These are phyloP conservation scores for Colletotrichum cuscutae DNA, from an alignment of 2,329 filamentous ascomycete genomes.

Conservation along the genomic window DNA sequence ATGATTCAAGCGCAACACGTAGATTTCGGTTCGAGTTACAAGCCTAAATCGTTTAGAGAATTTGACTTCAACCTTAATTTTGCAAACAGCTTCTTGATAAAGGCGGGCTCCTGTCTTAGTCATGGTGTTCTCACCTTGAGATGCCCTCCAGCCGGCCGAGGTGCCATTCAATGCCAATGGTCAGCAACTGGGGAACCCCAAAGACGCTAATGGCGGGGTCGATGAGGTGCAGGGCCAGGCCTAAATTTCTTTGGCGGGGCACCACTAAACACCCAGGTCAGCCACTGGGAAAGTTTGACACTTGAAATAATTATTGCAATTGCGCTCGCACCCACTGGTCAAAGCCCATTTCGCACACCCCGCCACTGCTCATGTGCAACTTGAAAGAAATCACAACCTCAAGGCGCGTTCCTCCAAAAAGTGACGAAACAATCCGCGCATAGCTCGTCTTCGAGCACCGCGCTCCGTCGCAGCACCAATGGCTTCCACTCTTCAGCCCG, in stretches of 20 bases:
- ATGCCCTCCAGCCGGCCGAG: no score
- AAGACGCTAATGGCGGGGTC: slow-evolving; percentile 34
- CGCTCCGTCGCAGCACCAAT: slow-evolving; percentile 10
- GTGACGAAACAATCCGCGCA: slow-evolving; percentile 5
- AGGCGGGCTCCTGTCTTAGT: not conserved
- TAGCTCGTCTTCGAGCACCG: slow-evolving; percentile 21
- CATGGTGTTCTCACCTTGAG: not conserved
- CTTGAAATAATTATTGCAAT: slow-evolving; percentile 27
- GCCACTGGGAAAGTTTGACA: slow-evolving; percentile 25
- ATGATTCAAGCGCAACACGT: no score
- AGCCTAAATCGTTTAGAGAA: not conserved
- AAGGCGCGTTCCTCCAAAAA: not conserved
- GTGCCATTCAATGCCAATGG: not conserved
- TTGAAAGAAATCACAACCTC: not conserved
- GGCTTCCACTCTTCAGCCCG: slow-evolving; percentile 8
- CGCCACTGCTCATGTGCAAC: slow-evolving; percentile 12
- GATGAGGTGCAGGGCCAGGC: slow-evolving; percentile 25
- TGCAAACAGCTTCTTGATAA: not conserved
- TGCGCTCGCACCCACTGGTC: slow-evolving; percentile 26
- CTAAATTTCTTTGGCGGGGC: slow-evolving; percentile 32
- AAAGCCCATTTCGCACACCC: slow-evolving; percentile 14
- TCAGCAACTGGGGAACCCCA: not conserved
- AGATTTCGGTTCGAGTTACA: not conserved
- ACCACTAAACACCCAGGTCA: slow-evolving; percentile 15
- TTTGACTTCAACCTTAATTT: not conserved